Conservation (phyloP, 352 stramenopile genomes). For the Phytophthora podocarpi region DNA sequence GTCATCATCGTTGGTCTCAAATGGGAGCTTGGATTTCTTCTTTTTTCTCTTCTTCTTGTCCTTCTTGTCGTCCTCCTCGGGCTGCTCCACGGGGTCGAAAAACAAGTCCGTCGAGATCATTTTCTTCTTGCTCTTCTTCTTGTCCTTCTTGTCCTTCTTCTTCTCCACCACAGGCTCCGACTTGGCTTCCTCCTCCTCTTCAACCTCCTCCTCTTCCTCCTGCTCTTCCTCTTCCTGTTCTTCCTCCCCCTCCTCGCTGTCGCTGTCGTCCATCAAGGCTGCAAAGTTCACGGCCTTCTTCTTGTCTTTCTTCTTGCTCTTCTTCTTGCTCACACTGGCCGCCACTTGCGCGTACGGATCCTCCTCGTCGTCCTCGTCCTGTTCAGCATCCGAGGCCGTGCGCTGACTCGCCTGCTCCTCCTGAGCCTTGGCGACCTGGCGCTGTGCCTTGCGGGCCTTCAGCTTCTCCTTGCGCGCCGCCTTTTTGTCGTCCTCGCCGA, state of each 20-base stretch:
- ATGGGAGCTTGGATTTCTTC: slow-evolving; percentile 77
- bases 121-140: slow-evolving; percentile 91
- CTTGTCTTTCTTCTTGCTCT: slow-evolving; percentile 81
- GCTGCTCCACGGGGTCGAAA: slow-evolving; percentile 62
- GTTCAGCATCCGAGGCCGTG: slow-evolving; percentile 27
- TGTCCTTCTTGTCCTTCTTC: slow-evolving; percentile 72
- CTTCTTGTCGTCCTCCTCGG: slow-evolving; percentile 51
- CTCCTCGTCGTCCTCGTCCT: slow-evolving; percentile 46
- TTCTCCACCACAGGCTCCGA: slow-evolving; percentile 31
- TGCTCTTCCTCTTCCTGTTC: slow-evolving; percentile 57
- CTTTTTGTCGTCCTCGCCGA: slow-evolving; percentile 71
- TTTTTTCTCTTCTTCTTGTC: slow-evolving; percentile 76
- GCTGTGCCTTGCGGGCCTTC: slow-evolving; percentile 62
- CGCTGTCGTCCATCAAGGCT: slow-evolving; percentile 40
- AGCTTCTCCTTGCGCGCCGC: slow-evolving; percentile 80
- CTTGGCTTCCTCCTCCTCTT: slow-evolving; percentile 54
- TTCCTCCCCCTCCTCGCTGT: slow-evolving; percentile 50
- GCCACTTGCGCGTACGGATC: slow-evolving; percentile 69
- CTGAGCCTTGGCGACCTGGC: slow-evolving; percentile 44
- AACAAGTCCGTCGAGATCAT: slow-evolving; percentile 76
- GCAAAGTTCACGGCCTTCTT: slow-evolving; percentile 63
- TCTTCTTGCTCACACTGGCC: slow-evolving; percentile 65
- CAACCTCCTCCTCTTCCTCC: slow-evolving; percentile 54
- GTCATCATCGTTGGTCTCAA: slow-evolving; percentile 55
- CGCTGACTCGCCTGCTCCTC: slow-evolving; percentile 45